A percentile compares a stretch with the other conserved stretches of the same genome.
Conservation (phyloP, 257 asterid species). For the Gynochthodes officinalis region DNA sequence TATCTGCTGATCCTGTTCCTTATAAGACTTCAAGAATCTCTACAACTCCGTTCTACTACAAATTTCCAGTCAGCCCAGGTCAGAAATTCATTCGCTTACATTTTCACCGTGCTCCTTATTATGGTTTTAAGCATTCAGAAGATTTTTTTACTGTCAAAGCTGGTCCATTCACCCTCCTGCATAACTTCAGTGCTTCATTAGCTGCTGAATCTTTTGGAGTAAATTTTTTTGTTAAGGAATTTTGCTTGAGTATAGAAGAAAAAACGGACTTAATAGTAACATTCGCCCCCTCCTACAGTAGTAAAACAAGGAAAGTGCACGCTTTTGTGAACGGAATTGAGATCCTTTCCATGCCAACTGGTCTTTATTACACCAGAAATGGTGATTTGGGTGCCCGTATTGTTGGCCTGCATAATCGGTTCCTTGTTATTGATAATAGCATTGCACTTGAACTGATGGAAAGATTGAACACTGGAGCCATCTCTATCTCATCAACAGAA, state of each 20-base stretch:
- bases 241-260: constrained; percentile 30
- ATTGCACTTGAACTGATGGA: constrained; percentile 48
- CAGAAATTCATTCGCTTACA: constrained; percentile 17
- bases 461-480: constrained; percentile 48
- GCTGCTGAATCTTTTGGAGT: constrained; percentile 29
- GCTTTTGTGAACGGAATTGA: constrained; percentile 57
- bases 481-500: constrained; percentile 37
- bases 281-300: constrained; percentile 32
- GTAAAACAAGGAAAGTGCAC: not conserved
- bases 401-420: constrained; percentile 39
- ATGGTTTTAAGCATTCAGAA: constrained; percentile 13
- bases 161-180: constrained; percentile 15
- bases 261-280: constrained; percentile 27
- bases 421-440: constrained; percentile 37
- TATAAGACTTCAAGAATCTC: constrained; percentile 10
- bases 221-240: constrained; percentile 36
- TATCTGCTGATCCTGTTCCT: constrained; percentile 2
- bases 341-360: constrained; percentile 29
- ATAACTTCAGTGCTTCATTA: constrained; percentile 20
- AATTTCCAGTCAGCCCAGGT: constrained; percentile 14
- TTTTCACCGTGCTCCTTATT: constrained; percentile 11
- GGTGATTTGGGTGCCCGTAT: constrained; percentile 35
- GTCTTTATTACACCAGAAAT: constrained; percentile 37
- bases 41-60: constrained; percentile 4
- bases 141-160: constrained; percentile 16